These are phyloP conservation scores for Mycena amicta DNA, from an alignment of 768 basidiomycete species.

Conservation along the genomic window DNA sequence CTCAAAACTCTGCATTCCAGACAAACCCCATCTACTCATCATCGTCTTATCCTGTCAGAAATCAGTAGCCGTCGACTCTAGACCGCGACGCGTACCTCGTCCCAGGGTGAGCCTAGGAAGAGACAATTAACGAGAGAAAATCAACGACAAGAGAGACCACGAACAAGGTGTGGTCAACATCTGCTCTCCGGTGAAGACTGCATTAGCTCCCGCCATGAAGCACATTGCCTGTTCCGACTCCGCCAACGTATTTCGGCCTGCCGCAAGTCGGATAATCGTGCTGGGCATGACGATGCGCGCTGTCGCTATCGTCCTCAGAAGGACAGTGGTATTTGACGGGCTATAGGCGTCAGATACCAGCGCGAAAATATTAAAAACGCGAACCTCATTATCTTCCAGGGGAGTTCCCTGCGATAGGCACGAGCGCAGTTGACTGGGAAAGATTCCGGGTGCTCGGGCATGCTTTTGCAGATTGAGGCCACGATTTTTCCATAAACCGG, in stretches of 20 bases:
- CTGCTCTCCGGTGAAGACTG: conserved; percentile 96
- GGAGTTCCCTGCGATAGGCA: conserved; percentile 96
- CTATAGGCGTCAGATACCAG: conserved; percentile 40
- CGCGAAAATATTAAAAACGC: conserved; percentile 15
- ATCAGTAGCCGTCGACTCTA: conserved; percentile 12
- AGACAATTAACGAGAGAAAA: conserved; percentile 8
- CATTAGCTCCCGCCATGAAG: conserved; percentile 98
- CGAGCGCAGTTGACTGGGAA: conserved; percentile 98
- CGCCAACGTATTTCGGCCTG: conserved; percentile 84
- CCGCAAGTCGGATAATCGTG: conserved; percentile 94
- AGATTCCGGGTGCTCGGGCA: conserved; percentile 97
- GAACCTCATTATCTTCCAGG: conserved; percentile 84
- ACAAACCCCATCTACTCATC: conserved; percentile 91
- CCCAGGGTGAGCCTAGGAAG: conserved; percentile 83
- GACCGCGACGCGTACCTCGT: conserved; percentile 58
- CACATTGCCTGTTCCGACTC: conserved; percentile 97
- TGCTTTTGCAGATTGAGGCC: conserved; percentile 58
- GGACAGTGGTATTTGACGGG: conserved; percentile 78
- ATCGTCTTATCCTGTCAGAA: conserved; percentile 79
- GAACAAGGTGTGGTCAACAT: conserved; percentile 97
- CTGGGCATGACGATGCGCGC: conserved; percentile 88
- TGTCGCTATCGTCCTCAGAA: conserved; percentile 93
- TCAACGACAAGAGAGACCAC: conserved; percentile 32
- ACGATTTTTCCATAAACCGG: too few species aligned
- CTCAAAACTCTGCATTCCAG: conserved; percentile 91